A percentile compares a stretch with the other conserved stretches of the same genome.
phyloP scores from a whole-genome alignment of 106 monocot genomes.

The Xerophyta viscosa region DNA sequence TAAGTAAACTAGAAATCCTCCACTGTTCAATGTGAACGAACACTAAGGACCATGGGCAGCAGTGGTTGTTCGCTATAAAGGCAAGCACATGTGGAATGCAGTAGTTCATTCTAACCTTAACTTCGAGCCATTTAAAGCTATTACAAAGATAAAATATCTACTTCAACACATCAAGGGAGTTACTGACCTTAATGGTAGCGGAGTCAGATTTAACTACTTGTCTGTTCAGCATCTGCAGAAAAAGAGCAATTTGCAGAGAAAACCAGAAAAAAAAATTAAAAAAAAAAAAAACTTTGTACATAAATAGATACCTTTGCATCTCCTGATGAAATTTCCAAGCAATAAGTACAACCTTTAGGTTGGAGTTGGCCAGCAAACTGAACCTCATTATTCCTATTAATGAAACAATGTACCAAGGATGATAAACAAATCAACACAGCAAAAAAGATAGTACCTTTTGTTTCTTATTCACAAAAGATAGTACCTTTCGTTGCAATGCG shows the following conservation, averaged over 20 bases:
- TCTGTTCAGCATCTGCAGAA: constrained; percentile 70
- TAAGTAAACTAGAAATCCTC: too few relatives aligned
- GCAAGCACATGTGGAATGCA: too few relatives aligned
- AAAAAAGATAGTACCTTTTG: not conserved
- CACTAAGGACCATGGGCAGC: too few relatives aligned
- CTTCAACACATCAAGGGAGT: too few relatives aligned
- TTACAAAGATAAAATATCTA: too few relatives aligned
- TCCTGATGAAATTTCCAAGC: constrained; percentile 53
- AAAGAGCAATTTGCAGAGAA: not conserved
- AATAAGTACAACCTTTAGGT: constrained; percentile 69
- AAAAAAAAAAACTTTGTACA: too few relatives aligned
- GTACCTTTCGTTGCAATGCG: constrained; percentile 87
- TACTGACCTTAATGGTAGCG: constrained; percentile 78
- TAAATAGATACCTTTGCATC: constrained; percentile 39
- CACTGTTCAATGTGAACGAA: too few relatives aligned
- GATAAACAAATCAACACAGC: not conserved
- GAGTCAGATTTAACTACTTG: constrained; percentile 99
- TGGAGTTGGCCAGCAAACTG: constrained; percentile 96
- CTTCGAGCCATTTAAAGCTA: too few relatives aligned
- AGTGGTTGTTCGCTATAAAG: too few relatives aligned
- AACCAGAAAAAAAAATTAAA: too few relatives aligned
- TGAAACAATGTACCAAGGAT: not conserved
- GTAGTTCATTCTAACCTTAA: too few relatives aligned
- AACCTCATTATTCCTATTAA: constrained; percentile 83
- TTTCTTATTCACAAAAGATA: not conserved